Base-by-base conservation (phyloP, 331 rosid genomes). In the Pyracantha coccinea region DNA sequence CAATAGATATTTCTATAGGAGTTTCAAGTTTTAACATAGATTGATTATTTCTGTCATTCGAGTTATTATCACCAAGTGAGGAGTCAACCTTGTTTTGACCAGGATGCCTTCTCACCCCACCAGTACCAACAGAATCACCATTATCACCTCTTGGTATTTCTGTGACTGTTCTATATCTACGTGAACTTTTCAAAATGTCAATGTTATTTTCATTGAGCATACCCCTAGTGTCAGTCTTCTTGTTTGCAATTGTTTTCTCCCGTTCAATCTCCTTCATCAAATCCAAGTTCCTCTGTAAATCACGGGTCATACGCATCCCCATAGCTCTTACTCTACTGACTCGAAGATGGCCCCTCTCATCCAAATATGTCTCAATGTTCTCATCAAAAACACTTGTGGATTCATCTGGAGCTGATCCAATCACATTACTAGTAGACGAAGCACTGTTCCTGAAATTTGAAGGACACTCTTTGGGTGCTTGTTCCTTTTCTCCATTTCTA, bases 301-400 rank as follows among this genome's bases (percentile, higher is more conserved):
- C 98, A 61, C 96, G 95, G 41, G 96, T 91, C 98, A 94, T 94
- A n/a, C 85, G 89, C 78, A 94, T 87, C 81, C 98, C 98, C 98
- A 91, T 82, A 19, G 96, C 97, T 81, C 93, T 91, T 69, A 85
- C 84, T 78, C 98, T 88, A 73, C 98, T 94, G 41, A 91, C 95
- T 63, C 93, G 89, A 77, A 90, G 80, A 57, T 70, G 88, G 69
- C 97, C 98, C 81, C 89, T 86, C 81, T 94, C 97, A 80, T 94
- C 98, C 71, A 72, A 62, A 86, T 86, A 91, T 14, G 96, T 94
- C 81, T 91, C 85, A 71, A 90, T 87, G 76, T 83, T 89, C 57
- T 85, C 96, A 77, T 94, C 89, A 82, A 82, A 83, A 79, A 67
- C 84, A 71, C 82, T 87, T 27, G 68, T 55, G 70, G 88, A 75